These are phyloP conservation scores for Chrysoporthe austroafricana DNA, from an alignment of 2,329 filamentous ascomycete species.

Conservation along the genomic window DNA sequence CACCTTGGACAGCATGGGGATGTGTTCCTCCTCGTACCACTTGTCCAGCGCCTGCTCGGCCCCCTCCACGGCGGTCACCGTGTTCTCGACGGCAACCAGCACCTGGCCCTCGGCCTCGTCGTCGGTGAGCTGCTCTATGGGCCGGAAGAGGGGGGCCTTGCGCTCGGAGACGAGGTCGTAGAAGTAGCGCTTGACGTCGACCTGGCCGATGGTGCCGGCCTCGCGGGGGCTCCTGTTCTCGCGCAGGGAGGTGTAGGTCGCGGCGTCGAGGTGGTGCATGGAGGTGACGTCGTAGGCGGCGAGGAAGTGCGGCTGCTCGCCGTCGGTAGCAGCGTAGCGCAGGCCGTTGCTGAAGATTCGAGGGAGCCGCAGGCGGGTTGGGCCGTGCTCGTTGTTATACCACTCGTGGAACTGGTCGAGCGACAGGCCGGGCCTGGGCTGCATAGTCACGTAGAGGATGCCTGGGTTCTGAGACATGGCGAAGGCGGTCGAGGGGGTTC, in stretches of 20 bases:
- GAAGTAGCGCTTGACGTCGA: conserved; percentile 70
- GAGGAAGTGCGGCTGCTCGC: conserved; percentile 68
- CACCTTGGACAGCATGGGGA: conserved; percentile 70
- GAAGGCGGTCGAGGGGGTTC: not conserved
- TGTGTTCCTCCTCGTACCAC: conserved; percentile 79
- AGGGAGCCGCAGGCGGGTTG: conserved; percentile 74
- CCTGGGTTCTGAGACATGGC: conserved; percentile 53
- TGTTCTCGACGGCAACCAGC: conserved; percentile 65
- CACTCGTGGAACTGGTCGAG: conserved; percentile 81
- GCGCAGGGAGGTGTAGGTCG: conserved; percentile 70
- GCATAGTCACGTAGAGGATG: conserved; percentile 85
- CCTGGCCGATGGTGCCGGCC: conserved; percentile 56
- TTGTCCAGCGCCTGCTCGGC: conserved; percentile 59
- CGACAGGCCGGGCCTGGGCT: conserved; percentile 69
- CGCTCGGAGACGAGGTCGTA: conserved; percentile 67
- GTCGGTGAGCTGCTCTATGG: conserved; percentile 63
- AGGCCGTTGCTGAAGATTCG: conserved; percentile 77
- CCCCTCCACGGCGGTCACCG: conserved; percentile 52
- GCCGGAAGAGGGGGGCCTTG: conserved; percentile 59
- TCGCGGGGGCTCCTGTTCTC: conserved; percentile 59
- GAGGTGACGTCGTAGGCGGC: conserved; percentile 81
- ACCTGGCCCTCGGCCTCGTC: conserved; percentile 62
- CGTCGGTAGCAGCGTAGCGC: conserved; percentile 73
- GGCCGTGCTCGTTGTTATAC: conserved; percentile 94
- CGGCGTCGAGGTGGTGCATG: conserved; percentile 70